phyloP scores from a whole-genome alignment of 2,329 filamentous ascomycete genomes.

The Macroventuria anomochaeta region DNA sequence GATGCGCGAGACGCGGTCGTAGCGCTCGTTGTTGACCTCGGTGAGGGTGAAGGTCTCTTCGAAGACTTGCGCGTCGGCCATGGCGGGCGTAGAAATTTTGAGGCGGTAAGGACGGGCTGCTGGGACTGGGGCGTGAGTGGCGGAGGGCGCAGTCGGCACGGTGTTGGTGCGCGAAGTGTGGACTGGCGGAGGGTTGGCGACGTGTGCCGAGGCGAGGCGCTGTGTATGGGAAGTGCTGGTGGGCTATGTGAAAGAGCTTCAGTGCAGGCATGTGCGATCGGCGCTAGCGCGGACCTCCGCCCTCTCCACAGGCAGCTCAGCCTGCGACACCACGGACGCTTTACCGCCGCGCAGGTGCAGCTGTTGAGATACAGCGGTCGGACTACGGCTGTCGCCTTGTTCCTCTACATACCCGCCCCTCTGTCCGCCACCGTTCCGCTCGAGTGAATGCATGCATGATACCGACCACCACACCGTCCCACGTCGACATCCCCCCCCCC shows the following conservation, averaged over 20 bases:
- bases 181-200: background rate
- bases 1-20: slow-evolving; percentile 92
- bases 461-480: background rate
- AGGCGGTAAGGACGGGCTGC: background rate
- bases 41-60: slow-evolving; percentile 90
- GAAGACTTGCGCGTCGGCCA: slow-evolving; percentile 90
- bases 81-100: slow-evolving; percentile 45
- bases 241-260: slow-evolving; percentile 27
- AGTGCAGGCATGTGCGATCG: slow-evolving; percentile 2
- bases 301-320: slow-evolving; percentile 1
- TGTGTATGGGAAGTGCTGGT: slow-evolving; percentile 8
- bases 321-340: background rate
- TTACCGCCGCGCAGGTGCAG: background rate
- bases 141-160: background rate
- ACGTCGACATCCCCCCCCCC: background rate
- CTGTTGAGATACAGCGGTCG: background rate
- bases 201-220: background rate
- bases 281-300: slow-evolving; percentile 15
- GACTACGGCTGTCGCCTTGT: background rate
- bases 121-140: background rate
- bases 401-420: background rate
- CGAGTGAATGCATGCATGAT: too few relatives aligned
- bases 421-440: too few relatives aligned
- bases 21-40: slow-evolving; percentile 81
- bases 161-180: background rate